phyloP scores from a whole-genome alignment of 345 rosid species.

The Corchorus capsularis region DNA sequence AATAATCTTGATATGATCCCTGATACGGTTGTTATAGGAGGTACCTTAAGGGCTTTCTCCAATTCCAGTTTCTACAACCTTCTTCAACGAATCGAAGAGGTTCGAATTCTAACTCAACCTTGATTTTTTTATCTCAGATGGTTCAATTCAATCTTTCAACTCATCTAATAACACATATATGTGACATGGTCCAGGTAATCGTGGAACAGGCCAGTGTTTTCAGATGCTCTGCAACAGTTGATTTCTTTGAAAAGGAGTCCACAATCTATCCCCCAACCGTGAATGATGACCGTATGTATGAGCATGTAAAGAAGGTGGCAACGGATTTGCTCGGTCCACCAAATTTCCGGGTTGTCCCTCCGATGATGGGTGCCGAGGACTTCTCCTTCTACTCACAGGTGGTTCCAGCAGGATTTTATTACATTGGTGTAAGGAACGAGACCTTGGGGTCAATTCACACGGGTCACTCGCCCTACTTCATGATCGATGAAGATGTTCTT shows the following conservation, averaged over 20 bases:
- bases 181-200: slow-evolving; percentile 52
- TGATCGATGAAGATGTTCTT: slow-evolving; percentile 84
- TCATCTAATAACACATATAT: neutral
- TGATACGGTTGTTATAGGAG: slow-evolving; percentile 60
- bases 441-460: slow-evolving; percentile 67
- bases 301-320: slow-evolving; percentile 75
- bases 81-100: slow-evolving; percentile 70
- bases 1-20: slow-evolving; percentile 47
- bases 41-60: slow-evolving; percentile 84
- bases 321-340: slow-evolving; percentile 53
- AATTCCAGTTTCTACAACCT: slow-evolving; percentile 71
- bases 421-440: slow-evolving; percentile 82
- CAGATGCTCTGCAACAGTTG: slow-evolving; percentile 61
- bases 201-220: slow-evolving; percentile 70
- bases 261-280: slow-evolving; percentile 75
- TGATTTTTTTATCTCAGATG: neutral
- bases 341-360: slow-evolving; percentile 64
- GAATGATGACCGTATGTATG: slow-evolving; percentile 57
- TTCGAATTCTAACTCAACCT: slow-evolving; percentile 13
- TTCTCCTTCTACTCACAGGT: slow-evolving; percentile 75
- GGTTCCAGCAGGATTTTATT: slow-evolving; percentile 76
- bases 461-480: slow-evolving; percentile 78
- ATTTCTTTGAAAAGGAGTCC: slow-evolving; percentile 68
- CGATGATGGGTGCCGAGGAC: slow-evolving; percentile 94
- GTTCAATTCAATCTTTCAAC: neutral